Evolutionary conservation across 305 asterid genomes (phyloP), one percentile per base, ranked within the genome.

Genomic region (Fraxinus platypoda): DNA sequence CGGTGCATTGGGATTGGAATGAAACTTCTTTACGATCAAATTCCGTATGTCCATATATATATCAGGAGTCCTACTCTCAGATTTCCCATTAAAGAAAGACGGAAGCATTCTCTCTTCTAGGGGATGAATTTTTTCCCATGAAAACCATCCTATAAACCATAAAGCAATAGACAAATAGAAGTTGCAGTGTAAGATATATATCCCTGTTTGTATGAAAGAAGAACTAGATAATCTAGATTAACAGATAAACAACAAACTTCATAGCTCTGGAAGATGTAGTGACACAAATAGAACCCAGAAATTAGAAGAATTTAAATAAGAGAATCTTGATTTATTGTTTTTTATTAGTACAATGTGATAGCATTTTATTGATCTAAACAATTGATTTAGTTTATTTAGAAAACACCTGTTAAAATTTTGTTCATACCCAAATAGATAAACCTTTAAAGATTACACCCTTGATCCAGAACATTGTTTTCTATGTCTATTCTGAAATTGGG

Each of bases 11-110:
- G 97, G 99, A 82, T 93, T 83, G 75, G 81, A 75, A 70, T 92
- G 99, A 86, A 91, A 97, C 87, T 89, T 94, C 84, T 87, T 94
- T 95, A 94, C 84, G 76, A 97, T 89, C 91, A 90, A 91, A 89
- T 94, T 92, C 6, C 99, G 95, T 81, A 94, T 92, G 85, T 93
- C 98, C 95, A 88, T 83, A 86, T 97, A 97, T 59, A 92, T 85
- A 83, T 91, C 95, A 71, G 94, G 90, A 78, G 92, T 93, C 86
- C 97, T 90, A 86, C 80, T 91, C 81, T 91, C 97, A 3, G 81
- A 88, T 85, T 97, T 97, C 85, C 95, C 97, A 86, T 86, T 91
- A 85, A 97, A 97, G 93, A 97, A 97, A 52, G 95, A 86, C 34
- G 93, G 92, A 88, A 94, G 71, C 91, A 91, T 88, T 88, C 85